phyloP scores from a whole-genome alignment of 257 asterid genomes.

The Nicotiana knightiana region DNA sequence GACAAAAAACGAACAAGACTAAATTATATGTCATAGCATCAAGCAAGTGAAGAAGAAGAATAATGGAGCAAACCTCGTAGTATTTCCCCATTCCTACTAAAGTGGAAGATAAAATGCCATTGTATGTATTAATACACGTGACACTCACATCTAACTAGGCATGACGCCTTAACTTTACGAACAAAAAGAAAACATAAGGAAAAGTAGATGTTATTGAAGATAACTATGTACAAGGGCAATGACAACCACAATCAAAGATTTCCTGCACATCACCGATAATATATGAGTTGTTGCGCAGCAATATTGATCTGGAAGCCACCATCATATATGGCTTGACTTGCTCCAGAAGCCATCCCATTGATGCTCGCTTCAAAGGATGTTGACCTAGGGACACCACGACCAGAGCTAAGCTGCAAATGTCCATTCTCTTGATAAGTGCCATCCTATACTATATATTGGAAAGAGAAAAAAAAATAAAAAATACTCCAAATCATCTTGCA shows the following conservation, averaged over 20 bases:
- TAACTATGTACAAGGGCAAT: not conserved
- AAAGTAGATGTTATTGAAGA: not conserved
- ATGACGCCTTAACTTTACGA: not conserved
- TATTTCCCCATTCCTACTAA: not conserved
- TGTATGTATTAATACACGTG: constrained; percentile 2
- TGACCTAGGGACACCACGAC: constrained; percentile 20
- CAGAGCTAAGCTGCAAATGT: not conserved
- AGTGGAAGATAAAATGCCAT: constrained; percentile 4
- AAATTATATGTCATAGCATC: not conserved
- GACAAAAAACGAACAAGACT: not conserved
- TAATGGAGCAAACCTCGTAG: not conserved
- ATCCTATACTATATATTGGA: not conserved
- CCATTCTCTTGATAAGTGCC: not conserved
- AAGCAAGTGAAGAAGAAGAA: not conserved
- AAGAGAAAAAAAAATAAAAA: not conserved
- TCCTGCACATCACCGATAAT: constrained; percentile 13
- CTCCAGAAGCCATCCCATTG: constrained; percentile 60
- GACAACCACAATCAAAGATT: not conserved
- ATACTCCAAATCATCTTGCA: not conserved
- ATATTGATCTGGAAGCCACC: constrained; percentile 22
- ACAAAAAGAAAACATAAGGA: not conserved
- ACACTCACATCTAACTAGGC: constrained; percentile 11
- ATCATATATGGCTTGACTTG: constrained; percentile 26
- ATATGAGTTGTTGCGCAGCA: constrained; percentile 21
- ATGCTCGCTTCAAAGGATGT: constrained; percentile 50